Evolutionary conservation across 2,329 filamentous ascomycete species (phyloP), one percentile per base, ranked within the genome.

Genomic region (Fusarium austroafricanum): DNA sequence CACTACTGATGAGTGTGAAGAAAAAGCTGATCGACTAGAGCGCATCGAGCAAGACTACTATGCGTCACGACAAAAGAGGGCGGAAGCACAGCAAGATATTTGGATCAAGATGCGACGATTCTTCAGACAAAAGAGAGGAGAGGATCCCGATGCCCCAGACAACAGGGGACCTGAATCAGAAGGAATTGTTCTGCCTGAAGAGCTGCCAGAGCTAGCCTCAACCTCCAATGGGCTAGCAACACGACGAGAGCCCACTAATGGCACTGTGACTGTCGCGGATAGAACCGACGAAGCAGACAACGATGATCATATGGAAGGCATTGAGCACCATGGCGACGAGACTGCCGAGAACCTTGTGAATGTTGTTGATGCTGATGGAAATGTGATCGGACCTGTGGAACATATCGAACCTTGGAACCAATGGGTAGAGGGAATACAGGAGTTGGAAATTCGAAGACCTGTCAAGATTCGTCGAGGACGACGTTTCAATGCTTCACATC

Each of bases 381-480:
- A 73, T 3, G 57, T 79, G 8, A 72, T 84, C 18, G 82, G 80
- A 3, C 70, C 75, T 7, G 67, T 84, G 31, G 72, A 75, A 39
- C 76, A 74, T 1, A 77, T 82, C 20, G 75, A 77, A 20, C 73
- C 75, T 1, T 77, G 77, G 70, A 83, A 83, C 50, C 76, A 77
- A n/a, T 81, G 78, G 74, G 75, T 82, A 6, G 71, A 78, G 14
- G 75, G 73, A 8, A 76, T 83, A 12, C 74, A 79, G 18, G 65
- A 76, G 14, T 55, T 80, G 4, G 79, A 81, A 4, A 69, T 84
- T 40, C 75, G 74, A 65, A 77, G 82, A 12, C 70, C 70, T 1
- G 78, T 84, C 53, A 79, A 78, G 58, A 79, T 84, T 26, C 82
- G 83, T 2, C 73, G 73, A 6, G 79, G 79, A 14, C 74, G 81